Evolutionary conservation across 139 green algal species (phyloP).

Genomic region (Yamagishiella unicocca): DNA sequence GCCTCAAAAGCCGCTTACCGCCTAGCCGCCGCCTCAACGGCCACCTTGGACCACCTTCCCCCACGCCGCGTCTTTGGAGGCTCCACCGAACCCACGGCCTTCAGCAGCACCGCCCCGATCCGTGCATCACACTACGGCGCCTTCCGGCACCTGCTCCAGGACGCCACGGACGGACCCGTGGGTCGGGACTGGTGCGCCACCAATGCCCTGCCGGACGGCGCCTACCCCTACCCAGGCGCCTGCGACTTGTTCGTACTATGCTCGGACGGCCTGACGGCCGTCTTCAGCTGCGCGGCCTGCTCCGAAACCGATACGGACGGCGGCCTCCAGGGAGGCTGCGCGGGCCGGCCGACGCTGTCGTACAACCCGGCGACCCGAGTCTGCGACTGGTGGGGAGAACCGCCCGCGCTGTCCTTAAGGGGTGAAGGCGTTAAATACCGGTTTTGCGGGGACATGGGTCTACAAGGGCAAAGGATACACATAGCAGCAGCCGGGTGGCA

Average conservation of each 20-base stretch:
- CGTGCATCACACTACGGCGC: background rate
- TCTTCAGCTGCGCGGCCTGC: background rate
- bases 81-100: background rate
- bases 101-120: too few species aligned
- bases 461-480: too few species aligned
- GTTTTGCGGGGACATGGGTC: too few species aligned
- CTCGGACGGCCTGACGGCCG: background rate
- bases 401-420: too few species aligned
- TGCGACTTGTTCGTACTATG: background rate
- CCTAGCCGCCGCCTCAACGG: background rate
- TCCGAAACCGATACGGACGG: background rate
- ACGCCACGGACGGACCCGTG: background rate
- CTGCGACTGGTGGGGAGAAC: constrained; percentile 28
- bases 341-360: background rate
- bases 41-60: background rate
- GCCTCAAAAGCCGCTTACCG: background rate
- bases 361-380: background rate
- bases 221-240: background rate
- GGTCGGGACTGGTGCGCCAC: background rate
- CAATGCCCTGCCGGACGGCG: background rate
- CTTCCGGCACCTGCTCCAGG: background rate
- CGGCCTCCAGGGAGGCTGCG: background rate
- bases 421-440: too few species aligned
- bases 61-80: background rate
- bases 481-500: too few species aligned